A percentile compares a stretch with the other conserved stretches of the same genome.
phyloP scores from a whole-genome alignment of 2,329 filamentous ascomycete genomes.

The Pseudogymnoascus verrucosus region DNA sequence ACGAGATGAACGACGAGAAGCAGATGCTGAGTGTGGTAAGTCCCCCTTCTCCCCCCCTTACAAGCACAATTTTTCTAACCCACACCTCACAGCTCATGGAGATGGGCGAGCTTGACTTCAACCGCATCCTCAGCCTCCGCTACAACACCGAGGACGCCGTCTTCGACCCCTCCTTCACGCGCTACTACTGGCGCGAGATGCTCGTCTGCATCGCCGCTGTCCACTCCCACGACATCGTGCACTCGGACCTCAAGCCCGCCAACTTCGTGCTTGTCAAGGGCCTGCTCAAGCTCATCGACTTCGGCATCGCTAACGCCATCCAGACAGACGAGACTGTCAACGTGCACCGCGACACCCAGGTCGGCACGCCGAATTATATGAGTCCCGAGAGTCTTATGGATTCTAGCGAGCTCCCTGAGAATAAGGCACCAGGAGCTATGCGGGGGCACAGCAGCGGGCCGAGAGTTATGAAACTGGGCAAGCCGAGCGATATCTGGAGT shows the following conservation, averaged over 20 bases:
- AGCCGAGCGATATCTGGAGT: conserved; percentile 93
- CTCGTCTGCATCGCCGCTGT: conserved; percentile 88
- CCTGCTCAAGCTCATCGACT: conserved; percentile 91
- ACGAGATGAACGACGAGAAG: conserved; percentile 88
- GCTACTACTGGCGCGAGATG: conserved; percentile 99
- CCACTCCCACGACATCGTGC: conserved; percentile 84
- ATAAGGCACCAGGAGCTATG: conserved; percentile 24
- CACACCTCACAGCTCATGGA: conserved; percentile 69
- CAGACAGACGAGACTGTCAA: conserved; percentile 94
- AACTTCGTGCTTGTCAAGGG: conserved; percentile 94
- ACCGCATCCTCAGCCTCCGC: conserved; percentile 70
- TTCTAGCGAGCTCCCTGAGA: conserved; percentile 55
- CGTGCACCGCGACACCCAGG: conserved; percentile 88
- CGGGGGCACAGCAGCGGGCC: conserved; percentile 34
- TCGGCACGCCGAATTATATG: conserved; percentile 98
- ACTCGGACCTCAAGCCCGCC: conserved; percentile 92
- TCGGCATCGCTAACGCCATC: conserved; percentile 96
- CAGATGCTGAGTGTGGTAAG: conserved; percentile 76
- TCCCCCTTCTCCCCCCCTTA: conserved; percentile 17
- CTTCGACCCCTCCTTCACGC: conserved; percentile 83
- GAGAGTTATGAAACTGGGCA: conserved; percentile 91
- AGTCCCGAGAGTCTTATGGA: conserved; percentile 90
- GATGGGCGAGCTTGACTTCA: conserved; percentile 88
- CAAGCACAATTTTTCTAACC: background rate
- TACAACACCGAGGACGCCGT: conserved; percentile 63